Conservation (phyloP, 306 rosid genomes). For the Elaeagnus macrophylla region DNA sequence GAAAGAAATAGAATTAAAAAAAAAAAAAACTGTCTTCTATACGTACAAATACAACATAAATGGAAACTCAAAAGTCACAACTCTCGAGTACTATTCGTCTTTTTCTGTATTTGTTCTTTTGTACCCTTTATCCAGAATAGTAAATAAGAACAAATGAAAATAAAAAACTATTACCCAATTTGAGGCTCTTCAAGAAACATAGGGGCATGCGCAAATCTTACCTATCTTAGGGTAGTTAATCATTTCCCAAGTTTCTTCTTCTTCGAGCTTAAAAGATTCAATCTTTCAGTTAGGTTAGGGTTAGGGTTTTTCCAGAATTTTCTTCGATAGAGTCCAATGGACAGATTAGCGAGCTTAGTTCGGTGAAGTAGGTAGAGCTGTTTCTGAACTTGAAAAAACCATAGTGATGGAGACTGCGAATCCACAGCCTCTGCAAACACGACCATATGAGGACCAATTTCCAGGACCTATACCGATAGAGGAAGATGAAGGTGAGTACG, state of each 20-base stretch:
- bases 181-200: constrained; percentile 35
- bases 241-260: constrained; percentile 10
- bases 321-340: constrained; percentile 9
- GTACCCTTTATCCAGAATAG: too few relatives aligned
- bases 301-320: constrained; percentile 14
- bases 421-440: constrained; percentile 60
- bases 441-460: constrained; percentile 41
- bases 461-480: constrained; percentile 22
- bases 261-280: constrained; percentile 12
- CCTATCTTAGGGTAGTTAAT: constrained; percentile 17
- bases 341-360: constrained; percentile 38
- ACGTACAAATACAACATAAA: too few relatives aligned
- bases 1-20: too few relatives aligned
- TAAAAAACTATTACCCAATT: constrained; percentile 16
- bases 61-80: too few relatives aligned
- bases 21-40: too few relatives aligned
- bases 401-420: constrained; percentile 56
- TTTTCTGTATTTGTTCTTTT: too few relatives aligned
- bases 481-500: constrained; percentile 49
- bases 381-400: constrained; percentile 4
- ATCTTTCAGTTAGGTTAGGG: constrained; percentile 3
- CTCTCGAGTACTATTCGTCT: too few relatives aligned
- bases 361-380: constrained; percentile 14
- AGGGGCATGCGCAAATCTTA: constrained; percentile 23
- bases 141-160: too few relatives aligned